Evolutionary conservation across 805 yeast species (phyloP).

Genomic region (Diddensiella caesifluorescens): DNA sequence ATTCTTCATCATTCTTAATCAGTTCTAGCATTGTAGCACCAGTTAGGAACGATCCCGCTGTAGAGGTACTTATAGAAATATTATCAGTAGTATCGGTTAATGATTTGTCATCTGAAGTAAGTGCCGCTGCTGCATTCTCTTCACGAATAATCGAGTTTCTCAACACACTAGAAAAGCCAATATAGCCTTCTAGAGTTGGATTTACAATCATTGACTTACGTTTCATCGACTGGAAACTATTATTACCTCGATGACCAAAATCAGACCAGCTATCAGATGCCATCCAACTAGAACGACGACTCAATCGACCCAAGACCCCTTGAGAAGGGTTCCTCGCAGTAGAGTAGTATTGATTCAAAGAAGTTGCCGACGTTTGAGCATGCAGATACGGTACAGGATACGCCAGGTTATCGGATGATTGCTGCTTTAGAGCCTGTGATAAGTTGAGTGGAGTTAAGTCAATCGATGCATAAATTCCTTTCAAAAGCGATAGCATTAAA

Average conservation of each 20-base stretch:
- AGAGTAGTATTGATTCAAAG: slow-evolving; percentile 9
- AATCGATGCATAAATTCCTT: slow-evolving; percentile 23
- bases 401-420: background rate
- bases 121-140: slow-evolving; percentile 14
- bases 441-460: slow-evolving; percentile 22
- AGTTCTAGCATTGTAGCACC: background rate
- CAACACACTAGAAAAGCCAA: slow-evolving; percentile 28
- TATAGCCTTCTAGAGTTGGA: slow-evolving; percentile 8
- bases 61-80: slow-evolving; percentile 4
- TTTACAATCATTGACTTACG: slow-evolving; percentile 10
- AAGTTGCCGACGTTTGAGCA: slow-evolving; percentile 17
- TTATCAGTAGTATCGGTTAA: slow-evolving; percentile 4
- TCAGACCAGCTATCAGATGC: slow-evolving; percentile 18
- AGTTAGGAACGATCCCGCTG: slow-evolving; percentile 3
- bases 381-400: slow-evolving; percentile 11
- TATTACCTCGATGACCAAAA: slow-evolving; percentile 2
- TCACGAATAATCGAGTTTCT: slow-evolving; percentile 25
- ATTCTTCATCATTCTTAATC: slow-evolving; percentile 25
- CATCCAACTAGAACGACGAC: slow-evolving; percentile 20
- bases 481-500: slow-evolving; percentile 15
- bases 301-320: slow-evolving; percentile 7
- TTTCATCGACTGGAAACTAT: slow-evolving; percentile 3
- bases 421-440: slow-evolving; percentile 11
- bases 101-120: background rate
- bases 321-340: slow-evolving; percentile 1